These are phyloP conservation scores for Zygosaccharomyces bailii DNA, from an alignment of 805 yeast species.

Conservation along the genomic window DNA sequence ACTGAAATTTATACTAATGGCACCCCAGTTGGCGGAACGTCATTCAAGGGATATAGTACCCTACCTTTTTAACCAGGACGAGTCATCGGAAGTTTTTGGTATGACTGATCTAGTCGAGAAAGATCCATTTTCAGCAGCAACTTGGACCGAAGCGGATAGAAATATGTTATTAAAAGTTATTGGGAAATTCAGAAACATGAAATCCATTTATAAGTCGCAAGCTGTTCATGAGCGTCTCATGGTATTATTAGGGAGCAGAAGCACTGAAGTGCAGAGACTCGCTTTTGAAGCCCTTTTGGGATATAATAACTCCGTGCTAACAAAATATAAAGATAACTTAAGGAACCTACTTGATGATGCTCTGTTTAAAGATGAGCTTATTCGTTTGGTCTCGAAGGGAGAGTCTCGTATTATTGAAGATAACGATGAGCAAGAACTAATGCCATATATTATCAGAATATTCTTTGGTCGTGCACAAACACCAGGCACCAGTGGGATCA, in stretches of 20 bases:
- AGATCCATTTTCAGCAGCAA: constrained; percentile 17
- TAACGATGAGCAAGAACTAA: constrained; percentile 54
- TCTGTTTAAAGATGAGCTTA: constrained; percentile 78
- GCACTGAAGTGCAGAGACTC: constrained; percentile 59
- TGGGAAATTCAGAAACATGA: constrained; percentile 60
- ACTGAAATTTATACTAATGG: constrained; percentile 46
- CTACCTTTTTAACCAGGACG: constrained; percentile 43
- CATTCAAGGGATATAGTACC: constrained; percentile 58
- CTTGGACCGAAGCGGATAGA: constrained; percentile 52
- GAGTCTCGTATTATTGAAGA: constrained; percentile 55
- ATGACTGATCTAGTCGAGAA: constrained; percentile 16
- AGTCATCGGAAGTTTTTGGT: constrained; percentile 21
- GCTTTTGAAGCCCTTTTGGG: constrained; percentile 70
- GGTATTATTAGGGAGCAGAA: constrained; percentile 57
- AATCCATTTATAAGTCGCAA: constrained; percentile 48
- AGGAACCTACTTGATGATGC: constrained; percentile 76
- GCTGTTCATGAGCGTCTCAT: constrained; percentile 53
- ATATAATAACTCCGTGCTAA: constrained; percentile 54
- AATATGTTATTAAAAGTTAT: constrained; percentile 59
- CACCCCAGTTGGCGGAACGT: constrained; percentile 69
- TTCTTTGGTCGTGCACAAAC: constrained; percentile 84
- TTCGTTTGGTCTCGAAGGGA: constrained; percentile 51
- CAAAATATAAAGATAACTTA: constrained; percentile 70
- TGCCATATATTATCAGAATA: constrained; percentile 73
- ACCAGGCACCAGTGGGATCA: constrained; percentile 61